phyloP scores from a whole-genome alignment of 768 basidiomycete species.

The Tephrocybe sp. region DNA sequence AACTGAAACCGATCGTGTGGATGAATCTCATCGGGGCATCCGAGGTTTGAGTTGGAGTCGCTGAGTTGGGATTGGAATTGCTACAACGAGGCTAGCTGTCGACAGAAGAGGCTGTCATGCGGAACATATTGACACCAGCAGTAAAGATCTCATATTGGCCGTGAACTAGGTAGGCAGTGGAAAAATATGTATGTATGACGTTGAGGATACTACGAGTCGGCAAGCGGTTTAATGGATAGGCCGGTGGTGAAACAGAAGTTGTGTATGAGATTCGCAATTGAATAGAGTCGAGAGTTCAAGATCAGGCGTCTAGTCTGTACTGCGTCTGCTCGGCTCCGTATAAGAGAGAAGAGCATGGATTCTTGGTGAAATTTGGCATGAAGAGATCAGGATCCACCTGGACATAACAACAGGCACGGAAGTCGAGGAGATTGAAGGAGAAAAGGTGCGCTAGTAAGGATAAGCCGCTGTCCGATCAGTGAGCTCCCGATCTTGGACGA shows the following conservation, averaged over 20 bases:
- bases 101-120: no score
- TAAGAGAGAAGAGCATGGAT: background rate
- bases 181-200: background rate
- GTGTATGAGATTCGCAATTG: background rate
- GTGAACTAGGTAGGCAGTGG: no score
- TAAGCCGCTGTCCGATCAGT: constrained; percentile 10
- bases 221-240: no score
- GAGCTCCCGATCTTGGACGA: constrained; percentile 11
- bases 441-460: constrained; percentile 8
- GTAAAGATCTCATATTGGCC: no score
- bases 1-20: no score
- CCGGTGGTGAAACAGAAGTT: background rate
- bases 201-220: no score
- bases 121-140: no score
- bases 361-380: background rate
- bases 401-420: constrained; percentile 14
- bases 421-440: constrained; percentile 1
- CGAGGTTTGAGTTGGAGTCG: no score
- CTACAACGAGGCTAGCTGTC: no score
- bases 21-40: no score
- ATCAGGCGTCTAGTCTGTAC: no score
- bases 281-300: background rate
- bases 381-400: constrained; percentile 14
- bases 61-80: no score
- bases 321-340: constrained; percentile 12